Evolutionary conservation across 75 land plant genomes (phyloP).

Genomic region (Cryptomeria japonica): DNA sequence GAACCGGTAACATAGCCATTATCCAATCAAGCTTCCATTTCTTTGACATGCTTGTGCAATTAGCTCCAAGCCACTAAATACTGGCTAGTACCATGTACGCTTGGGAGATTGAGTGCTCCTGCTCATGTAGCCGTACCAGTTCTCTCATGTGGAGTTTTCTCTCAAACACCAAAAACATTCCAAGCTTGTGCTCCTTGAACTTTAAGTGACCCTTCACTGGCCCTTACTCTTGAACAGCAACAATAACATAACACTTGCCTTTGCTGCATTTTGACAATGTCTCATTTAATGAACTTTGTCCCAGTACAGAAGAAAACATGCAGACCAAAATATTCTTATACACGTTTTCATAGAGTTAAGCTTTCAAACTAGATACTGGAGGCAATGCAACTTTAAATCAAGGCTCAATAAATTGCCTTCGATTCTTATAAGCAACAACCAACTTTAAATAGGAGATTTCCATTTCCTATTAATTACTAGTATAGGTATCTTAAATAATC

Average conservation of each 20-base stretch:
- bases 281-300: no score
- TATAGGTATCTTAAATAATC: no score
- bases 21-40: not conserved
- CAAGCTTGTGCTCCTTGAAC: not conserved
- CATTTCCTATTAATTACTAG: no score
- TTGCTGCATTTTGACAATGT: not conserved
- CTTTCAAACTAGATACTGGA: not conserved
- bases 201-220: not conserved
- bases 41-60: not conserved
- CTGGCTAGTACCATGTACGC: no score
- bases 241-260: not conserved
- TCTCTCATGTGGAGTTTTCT: not conserved
- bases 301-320: not conserved
- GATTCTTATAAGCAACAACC: no score
- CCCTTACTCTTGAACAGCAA: not conserved
- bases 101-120: not conserved
- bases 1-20: no score
- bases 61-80: not conserved
- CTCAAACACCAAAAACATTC: not conserved
- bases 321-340: not conserved
- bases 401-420: not conserved
- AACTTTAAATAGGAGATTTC: no score
- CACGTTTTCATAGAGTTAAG: not conserved
- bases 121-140: not conserved
- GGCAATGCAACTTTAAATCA: not conserved